These are phyloP conservation scores for Pleodorina starrii DNA, from an alignment of 139 green algal species.

Conservation along the genomic window DNA sequence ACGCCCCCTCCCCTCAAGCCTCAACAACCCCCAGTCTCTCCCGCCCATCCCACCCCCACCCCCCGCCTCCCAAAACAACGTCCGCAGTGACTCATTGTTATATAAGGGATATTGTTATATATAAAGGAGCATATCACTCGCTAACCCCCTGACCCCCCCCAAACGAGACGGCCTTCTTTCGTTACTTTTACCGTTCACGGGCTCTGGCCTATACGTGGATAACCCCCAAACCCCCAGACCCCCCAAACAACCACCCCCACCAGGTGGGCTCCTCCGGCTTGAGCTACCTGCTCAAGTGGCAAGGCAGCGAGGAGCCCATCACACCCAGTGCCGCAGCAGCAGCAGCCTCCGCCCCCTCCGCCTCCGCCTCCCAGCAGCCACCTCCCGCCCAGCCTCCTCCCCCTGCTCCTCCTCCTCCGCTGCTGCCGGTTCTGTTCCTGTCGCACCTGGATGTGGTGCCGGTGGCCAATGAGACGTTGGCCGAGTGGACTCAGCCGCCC, in stretches of 20 bases:
- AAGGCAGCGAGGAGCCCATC: slow-evolving; percentile 52
- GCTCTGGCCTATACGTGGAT: neutral
- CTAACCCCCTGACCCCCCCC: neutral
- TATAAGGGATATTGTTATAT: neutral
- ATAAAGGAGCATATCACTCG: neutral
- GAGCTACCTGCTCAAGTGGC: slow-evolving; percentile 75
- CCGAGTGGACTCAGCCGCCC: slow-evolving; percentile 71
- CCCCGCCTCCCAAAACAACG: no score
- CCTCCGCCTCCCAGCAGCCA: neutral
- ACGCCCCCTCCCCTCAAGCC: no score
- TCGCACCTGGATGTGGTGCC: slow-evolving; percentile 87
- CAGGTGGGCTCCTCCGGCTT: slow-evolving; percentile 28
- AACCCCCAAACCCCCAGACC: neutral
- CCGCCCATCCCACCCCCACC: no score
- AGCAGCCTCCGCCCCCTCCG: neutral
- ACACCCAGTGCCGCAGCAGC: neutral
- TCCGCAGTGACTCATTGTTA: no score
- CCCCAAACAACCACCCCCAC: neutral
- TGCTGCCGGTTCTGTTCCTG: slow-evolving; percentile 73
- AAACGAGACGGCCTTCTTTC: neutral
- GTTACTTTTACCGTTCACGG: neutral
- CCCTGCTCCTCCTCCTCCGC: neutral
- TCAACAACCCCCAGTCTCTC: no score
- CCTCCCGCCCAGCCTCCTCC: neutral
- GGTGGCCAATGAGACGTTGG: slow-evolving; percentile 46